Base-by-base conservation (phyloP, 352 stramenopile species). In the Globisporangium echinulatum region DNA sequence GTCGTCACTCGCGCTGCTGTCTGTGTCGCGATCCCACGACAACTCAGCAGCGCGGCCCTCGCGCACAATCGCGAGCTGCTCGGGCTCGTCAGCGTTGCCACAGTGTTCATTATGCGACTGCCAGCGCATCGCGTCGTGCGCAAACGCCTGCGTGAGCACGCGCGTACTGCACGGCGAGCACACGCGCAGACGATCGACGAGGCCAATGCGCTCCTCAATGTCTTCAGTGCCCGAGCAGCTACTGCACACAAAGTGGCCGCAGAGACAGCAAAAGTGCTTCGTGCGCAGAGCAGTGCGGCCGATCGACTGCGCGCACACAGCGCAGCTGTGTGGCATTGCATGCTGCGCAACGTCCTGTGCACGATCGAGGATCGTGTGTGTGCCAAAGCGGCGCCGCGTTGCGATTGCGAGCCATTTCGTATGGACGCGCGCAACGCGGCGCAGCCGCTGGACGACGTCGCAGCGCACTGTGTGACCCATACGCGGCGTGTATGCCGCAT, bases 151-250 rank as follows among this genome's bases (percentile, higher is more conserved):
- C 42, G 62, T 58, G 33, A 66, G 61, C 15, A 69, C 65, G n/a
- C 60, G 43, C 9, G 65, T 64, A 36, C 74, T 62, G 61, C 74
- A 82, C 59, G 74, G 64, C 52, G 63, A 64, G 69, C 74, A 82
- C 19, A 82, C 60, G 14, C 71, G 71, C 0, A 64, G 53, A 14
- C 67, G 71, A 49, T 78, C 69, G 37, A 77, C 64, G 8, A 79
- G 59, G 19, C 71, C 71, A 25, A 80, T 69, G 37, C 62, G 74
- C 4, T 59, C 69, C 52, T 82, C 74, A 4, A 79, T 55, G 43
- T 80, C 74, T 43, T 80, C 64, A 9, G 52, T 46, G 19, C 66
- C 58, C 14, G 74, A 77, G 61, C 74, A 82, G 13, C 64, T 65
- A 15, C 60, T 38, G 47, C 74, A 82, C 14, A 65, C 67, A n/a